These are phyloP conservation scores for Ogataea glucozyma DNA, from an alignment of 805 yeast genomes.

Conservation along the genomic window DNA sequence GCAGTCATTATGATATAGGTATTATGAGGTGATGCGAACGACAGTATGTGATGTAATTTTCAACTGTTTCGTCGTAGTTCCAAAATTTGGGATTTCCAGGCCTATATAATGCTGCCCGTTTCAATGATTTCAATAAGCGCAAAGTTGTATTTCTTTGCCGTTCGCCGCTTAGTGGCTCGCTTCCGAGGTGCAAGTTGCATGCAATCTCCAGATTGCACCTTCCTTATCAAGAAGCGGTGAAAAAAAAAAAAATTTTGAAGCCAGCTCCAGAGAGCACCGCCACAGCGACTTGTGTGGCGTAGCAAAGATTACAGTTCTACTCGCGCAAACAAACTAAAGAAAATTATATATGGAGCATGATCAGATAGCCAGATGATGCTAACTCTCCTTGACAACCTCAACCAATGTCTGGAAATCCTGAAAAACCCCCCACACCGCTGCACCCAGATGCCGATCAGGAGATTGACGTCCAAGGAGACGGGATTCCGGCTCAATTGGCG, in stretches of 20 bases:
- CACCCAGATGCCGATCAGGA: slow-evolving; percentile 34
- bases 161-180: too few relatives aligned
- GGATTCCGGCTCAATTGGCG: slow-evolving; percentile 26
- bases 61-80: too few relatives aligned
- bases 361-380: neutral
- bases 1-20: neutral
- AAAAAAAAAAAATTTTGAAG: neutral
- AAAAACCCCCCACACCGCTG: slow-evolving; percentile 19
- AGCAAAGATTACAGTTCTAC: too few relatives aligned
- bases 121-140: too few relatives aligned
- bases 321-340: neutral
- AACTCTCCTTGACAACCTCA: neutral
- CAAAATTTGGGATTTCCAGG: too few relatives aligned
- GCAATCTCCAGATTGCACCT: slow-evolving; percentile 7
- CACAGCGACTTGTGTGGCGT: neutral
- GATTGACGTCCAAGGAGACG: slow-evolving; percentile 20
- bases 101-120: too few relatives aligned
- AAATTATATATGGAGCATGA: neutral
- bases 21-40: neutral
- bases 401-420: neutral
- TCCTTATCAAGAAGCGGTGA: slow-evolving; percentile 5
- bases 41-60: too few relatives aligned
- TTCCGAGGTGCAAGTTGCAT: too few relatives aligned
- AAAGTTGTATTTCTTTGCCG: too few relatives aligned
- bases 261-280: neutral